Evolutionary conservation across 768 basidiomycete species (phyloP).

Genomic region (Artomyces pyxidatus): DNA sequence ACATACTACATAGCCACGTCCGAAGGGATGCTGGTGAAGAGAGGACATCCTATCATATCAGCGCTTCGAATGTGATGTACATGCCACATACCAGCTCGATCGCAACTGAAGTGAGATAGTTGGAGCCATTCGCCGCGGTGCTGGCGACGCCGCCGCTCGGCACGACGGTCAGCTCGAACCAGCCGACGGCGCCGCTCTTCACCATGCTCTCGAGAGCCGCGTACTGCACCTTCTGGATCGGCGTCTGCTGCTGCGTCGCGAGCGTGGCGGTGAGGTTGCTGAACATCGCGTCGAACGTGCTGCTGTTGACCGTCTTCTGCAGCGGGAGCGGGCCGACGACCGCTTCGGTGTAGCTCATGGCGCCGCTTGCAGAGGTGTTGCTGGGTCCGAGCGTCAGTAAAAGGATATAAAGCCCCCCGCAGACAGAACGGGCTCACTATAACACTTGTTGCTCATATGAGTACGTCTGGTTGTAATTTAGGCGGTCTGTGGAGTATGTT

Average conservation of each 20-base stretch:
- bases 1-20: conserved; percentile 13
- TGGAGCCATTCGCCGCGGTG: conserved; percentile 1
- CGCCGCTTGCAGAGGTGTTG: not conserved
- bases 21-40: conserved; percentile 5
- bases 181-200: conserved; percentile 12
- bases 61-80: not conserved
- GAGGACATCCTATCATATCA: not conserved
- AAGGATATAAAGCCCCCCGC: too few relatives aligned
- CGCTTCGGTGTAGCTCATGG: conserved; percentile 12
- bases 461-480: too few relatives aligned
- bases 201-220: conserved; percentile 8
- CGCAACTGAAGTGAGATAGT: not conserved
- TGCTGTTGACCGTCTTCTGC: not conserved
- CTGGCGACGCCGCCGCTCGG: conserved; percentile 7
- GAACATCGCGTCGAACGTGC: not conserved
- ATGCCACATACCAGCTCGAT: not conserved
- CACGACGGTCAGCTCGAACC: conserved; percentile 12
- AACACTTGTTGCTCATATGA: too few relatives aligned
- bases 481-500: conserved; percentile 2
- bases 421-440: too few relatives aligned
- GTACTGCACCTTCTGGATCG: conserved; percentile 12
- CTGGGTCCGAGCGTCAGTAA: too few relatives aligned
- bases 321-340: not conserved
- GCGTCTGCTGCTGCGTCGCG: not conserved
- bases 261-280: not conserved